Conservation (phyloP, 495 filamentous ascomycete genomes). For the Antarctomyces pellizariae region DNA sequence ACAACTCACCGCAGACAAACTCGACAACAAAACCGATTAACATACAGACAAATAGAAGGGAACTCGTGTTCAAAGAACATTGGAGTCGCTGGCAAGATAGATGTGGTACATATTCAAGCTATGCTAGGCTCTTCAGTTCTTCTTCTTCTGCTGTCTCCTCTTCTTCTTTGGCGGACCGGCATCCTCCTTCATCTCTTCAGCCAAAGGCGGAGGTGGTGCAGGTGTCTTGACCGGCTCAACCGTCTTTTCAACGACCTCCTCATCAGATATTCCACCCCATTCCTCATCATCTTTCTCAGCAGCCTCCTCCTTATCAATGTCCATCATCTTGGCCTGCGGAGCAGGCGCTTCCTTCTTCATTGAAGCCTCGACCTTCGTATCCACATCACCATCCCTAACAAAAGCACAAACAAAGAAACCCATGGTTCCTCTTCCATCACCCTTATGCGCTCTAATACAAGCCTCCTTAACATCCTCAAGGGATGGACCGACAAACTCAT, state of each 20-base stretch:
- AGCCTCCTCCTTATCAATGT: slow-evolving; percentile 1
- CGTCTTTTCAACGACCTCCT: slow-evolving; percentile 1
- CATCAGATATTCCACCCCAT: slow-evolving; percentile 27
- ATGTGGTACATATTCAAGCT: no score
- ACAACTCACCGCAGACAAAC: no score
- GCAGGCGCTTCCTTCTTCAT: slow-evolving; percentile 4
- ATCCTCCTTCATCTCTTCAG: neutral
- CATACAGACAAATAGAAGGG: no score
- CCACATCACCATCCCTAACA: slow-evolving; percentile 18
- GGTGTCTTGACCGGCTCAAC: slow-evolving; percentile 1
- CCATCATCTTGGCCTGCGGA: slow-evolving; percentile 4
- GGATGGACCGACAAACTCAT: no score
- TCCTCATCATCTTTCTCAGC: slow-evolving; percentile 16
- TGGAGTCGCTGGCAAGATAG: no score
- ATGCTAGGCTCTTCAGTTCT: neutral
- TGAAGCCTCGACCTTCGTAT: neutral
- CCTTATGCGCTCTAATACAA: slow-evolving; percentile 62
- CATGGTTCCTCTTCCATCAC: slow-evolving; percentile 50
- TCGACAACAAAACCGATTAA: no score
- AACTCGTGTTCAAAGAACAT: no score
- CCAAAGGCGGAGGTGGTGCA: slow-evolving; percentile 2
- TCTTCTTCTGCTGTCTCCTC: neutral
- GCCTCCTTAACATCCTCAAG: slow-evolving; percentile 38
- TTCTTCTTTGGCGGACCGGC: no score
- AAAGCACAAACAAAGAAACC: slow-evolving; percentile 25